Evolutionary conservation across 2,329 filamentous ascomycete genomes (phyloP).

Genomic region (Cladosporium sp.): DNA sequence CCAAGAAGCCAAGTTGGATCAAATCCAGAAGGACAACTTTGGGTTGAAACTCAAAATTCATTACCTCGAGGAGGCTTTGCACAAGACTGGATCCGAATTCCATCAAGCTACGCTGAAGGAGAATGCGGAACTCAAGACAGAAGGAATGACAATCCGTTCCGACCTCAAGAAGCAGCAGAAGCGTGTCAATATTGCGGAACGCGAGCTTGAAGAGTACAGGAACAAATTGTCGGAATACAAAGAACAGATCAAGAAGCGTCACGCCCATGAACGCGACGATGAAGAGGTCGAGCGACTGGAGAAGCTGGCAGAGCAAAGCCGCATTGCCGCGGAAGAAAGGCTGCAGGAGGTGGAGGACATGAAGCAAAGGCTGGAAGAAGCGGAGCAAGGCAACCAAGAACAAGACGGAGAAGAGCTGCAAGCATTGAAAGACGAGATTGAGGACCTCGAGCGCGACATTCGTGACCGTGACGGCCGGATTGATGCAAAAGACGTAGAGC

Average conservation of each 20-base stretch:
- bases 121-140: constrained; percentile 93
- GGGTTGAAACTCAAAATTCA: constrained; percentile 95
- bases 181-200: constrained; percentile 73
- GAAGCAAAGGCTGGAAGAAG: constrained; percentile 37
- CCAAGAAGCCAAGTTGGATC: constrained; percentile 88
- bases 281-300: constrained; percentile 52
- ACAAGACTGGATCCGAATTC: constrained; percentile 82
- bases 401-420: constrained; percentile 26
- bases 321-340: constrained; percentile 34
- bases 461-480: constrained; percentile 40
- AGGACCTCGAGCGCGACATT: constrained; percentile 48
- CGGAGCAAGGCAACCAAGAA: constrained; percentile 30
- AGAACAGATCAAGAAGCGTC: constrained; percentile 71
- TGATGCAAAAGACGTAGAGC: constrained; percentile 44
- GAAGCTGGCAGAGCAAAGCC: constrained; percentile 40
- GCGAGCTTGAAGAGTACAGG: constrained; percentile 77
- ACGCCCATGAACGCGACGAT: constrained; percentile 65
- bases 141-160: constrained; percentile 81
- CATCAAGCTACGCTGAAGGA: constrained; percentile 85
- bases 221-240: constrained; percentile 77
- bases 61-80: constrained; percentile 85
- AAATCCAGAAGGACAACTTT: constrained; percentile 98
- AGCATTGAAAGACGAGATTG: constrained; percentile 45
- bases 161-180: constrained; percentile 86
- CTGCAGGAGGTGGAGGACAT: constrained; percentile 41